Conservation (phyloP, 208 protist genomes). For the Phytomonas francai region DNA sequence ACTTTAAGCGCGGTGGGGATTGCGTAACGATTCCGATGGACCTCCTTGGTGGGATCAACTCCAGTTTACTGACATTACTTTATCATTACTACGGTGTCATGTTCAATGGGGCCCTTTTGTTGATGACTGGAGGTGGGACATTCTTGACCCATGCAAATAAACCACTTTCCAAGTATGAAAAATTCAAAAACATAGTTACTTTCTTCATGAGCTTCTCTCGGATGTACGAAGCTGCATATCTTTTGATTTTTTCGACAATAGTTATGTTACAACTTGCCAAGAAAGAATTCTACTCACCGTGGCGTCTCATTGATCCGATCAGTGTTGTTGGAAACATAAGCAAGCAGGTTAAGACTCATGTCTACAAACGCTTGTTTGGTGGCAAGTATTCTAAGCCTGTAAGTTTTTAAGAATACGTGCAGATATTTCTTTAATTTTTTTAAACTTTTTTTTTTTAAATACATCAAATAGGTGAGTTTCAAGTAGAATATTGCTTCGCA, state of each 20-base stretch:
- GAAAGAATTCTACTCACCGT: slow-evolving; percentile 79
- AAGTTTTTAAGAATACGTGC: slow-evolving; percentile 34
- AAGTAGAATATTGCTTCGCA: slow-evolving; percentile 7
- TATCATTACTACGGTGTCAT: slow-evolving; percentile 87
- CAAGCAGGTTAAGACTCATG: slow-evolving; percentile 49
- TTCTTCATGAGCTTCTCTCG: slow-evolving; percentile 58
- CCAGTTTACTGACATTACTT: slow-evolving; percentile 52
- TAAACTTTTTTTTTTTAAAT: slow-evolving; percentile 7
- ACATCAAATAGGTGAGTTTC: not conserved
- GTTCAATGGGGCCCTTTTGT: slow-evolving; percentile 39
- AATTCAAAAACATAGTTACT: slow-evolving; percentile 33
- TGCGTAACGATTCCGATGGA: slow-evolving; percentile 80
- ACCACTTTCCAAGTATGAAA: slow-evolving; percentile 17
- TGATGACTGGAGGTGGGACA: slow-evolving; percentile 19
- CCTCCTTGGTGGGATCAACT: slow-evolving; percentile 72
- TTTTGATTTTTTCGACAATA: slow-evolving; percentile 47
- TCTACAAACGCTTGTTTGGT: slow-evolving; percentile 41
- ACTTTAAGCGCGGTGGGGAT: slow-evolving; percentile 83
- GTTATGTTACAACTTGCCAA: slow-evolving; percentile 49
- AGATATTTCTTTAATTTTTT: not conserved
- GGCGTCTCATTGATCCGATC: slow-evolving; percentile 77
- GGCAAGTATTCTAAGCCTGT: slow-evolving; percentile 74
- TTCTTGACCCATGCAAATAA: not conserved
- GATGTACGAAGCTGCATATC: slow-evolving; percentile 40
- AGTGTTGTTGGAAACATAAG: slow-evolving; percentile 46